phyloP scores from a whole-genome alignment of 768 basidiomycete genomes.

The Psilocybe sp. region DNA sequence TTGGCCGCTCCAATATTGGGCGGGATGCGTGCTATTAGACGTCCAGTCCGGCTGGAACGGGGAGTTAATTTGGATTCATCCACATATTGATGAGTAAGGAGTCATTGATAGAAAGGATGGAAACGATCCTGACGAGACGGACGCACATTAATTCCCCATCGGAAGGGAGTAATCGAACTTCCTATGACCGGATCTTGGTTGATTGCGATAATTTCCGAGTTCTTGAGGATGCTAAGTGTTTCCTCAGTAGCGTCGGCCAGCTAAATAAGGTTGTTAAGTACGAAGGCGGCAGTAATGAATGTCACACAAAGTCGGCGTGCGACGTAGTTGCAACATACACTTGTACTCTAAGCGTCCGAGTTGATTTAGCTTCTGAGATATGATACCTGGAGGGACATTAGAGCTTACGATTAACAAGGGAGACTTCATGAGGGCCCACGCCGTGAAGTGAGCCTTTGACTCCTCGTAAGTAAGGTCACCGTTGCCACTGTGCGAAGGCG shows the following conservation, averaged over 20 bases:
- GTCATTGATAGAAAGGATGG: no score
- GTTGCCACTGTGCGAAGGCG: constrained; percentile 46
- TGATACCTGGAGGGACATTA: neutral
- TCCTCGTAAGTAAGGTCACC: constrained; percentile 61
- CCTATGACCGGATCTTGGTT: constrained; percentile 67
- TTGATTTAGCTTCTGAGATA: no score
- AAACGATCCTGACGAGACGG: neutral
- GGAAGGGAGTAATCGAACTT: constrained; percentile 59
- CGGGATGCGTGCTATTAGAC: constrained; percentile 45
- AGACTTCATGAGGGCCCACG: constrained; percentile 70
- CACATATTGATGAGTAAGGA: neutral
- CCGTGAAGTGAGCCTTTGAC: constrained; percentile 68
- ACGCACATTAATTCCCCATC: constrained; percentile 67
- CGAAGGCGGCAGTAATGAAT: neutral
- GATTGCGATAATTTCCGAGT: constrained; percentile 64
- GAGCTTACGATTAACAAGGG: constrained; percentile 51
- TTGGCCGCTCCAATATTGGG: constrained; percentile 71
- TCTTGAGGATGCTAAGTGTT: constrained; percentile 55
- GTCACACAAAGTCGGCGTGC: neutral
- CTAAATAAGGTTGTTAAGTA: constrained; percentile 25
- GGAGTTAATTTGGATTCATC: constrained; percentile 3
- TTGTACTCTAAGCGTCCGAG: no score
- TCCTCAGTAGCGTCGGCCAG: constrained; percentile 45
- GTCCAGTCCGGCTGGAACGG: constrained; percentile 39
- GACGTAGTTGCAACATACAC: neutral